Conservation (phyloP, 2,329 filamentous ascomycete species). For the Aspergillus amoenus region DNA sequence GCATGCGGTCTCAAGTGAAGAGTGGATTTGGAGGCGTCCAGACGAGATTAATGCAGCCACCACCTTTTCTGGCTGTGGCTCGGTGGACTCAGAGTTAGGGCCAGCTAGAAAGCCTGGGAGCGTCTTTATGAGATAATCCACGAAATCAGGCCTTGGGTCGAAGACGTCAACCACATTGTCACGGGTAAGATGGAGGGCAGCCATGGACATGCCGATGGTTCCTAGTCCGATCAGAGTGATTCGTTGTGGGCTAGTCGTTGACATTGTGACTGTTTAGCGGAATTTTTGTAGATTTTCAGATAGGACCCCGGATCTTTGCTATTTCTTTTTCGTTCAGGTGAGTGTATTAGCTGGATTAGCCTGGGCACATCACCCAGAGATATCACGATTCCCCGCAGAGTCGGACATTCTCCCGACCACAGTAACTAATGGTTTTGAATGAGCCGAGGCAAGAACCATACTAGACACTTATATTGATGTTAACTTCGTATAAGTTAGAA, state of each 20-base stretch:
- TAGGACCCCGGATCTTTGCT: neutral
- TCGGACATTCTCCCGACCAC: too few species aligned
- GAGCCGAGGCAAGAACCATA: neutral
- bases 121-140: slow-evolving; percentile 43
- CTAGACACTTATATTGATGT: neutral
- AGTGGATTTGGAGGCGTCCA: slow-evolving; percentile 20
- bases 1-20: slow-evolving; percentile 16
- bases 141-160: slow-evolving; percentile 52
- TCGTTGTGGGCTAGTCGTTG: slow-evolving; percentile 11
- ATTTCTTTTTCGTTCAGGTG: neutral
- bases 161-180: slow-evolving; percentile 44
- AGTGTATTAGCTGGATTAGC: neutral
- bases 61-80: neutral
- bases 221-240: slow-evolving; percentile 43
- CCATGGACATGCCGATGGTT: slow-evolving; percentile 58
- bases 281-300: too few species aligned
- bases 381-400: too few species aligned
- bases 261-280: slow-evolving; percentile 7
- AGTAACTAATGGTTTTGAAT: neutral
- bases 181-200: slow-evolving; percentile 37
- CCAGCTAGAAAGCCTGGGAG: slow-evolving; percentile 11
- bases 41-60: slow-evolving; percentile 14
- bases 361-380: neutral
- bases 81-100: neutral
- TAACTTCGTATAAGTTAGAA: neutral